Conservation (phyloP, 225 moss, liverwort and hornwort species). For the Sphagnum contortum region DNA sequence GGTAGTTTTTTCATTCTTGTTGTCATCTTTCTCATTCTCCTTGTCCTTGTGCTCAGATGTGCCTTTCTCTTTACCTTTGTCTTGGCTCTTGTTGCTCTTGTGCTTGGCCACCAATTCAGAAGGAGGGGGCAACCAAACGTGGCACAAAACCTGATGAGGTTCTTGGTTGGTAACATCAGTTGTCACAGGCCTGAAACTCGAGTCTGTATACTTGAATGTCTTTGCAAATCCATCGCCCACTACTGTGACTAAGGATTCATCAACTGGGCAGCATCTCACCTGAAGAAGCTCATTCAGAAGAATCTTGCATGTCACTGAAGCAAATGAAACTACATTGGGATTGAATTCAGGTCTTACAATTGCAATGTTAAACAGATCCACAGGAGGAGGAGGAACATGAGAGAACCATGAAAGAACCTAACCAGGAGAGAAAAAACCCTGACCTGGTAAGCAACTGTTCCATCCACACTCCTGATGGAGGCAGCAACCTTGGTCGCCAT, state of each 20-base stretch:
- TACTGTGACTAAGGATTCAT: conserved; percentile 36
- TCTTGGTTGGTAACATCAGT: conserved; percentile 53
- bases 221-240: conserved; percentile 79
- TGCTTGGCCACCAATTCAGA: background rate
- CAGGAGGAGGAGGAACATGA: background rate
- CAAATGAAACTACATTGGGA: background rate
- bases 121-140: conserved; percentile 39
- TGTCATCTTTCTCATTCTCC: background rate
- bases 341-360: background rate
- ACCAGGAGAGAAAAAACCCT: background rate
- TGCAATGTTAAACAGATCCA: background rate
- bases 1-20: background rate
- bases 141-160: conserved; percentile 44
- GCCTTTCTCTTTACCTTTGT: conserved; percentile 26
- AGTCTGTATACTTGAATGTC: conserved; percentile 50
- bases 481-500: conserved; percentile 45
- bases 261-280: conserved; percentile 55
- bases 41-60: background rate
- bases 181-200: conserved; percentile 39
- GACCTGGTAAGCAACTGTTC: conserved; percentile 50
- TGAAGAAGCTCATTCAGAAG: conserved; percentile 4
- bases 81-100: conserved; percentile 22
- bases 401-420: background rate
- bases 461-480: conserved; percentile 34
- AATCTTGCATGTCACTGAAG: background rate